These are phyloP conservation scores for Metschnikowia aberdeeniae DNA, from an alignment of 805 yeast species.

Conservation along the genomic window DNA sequence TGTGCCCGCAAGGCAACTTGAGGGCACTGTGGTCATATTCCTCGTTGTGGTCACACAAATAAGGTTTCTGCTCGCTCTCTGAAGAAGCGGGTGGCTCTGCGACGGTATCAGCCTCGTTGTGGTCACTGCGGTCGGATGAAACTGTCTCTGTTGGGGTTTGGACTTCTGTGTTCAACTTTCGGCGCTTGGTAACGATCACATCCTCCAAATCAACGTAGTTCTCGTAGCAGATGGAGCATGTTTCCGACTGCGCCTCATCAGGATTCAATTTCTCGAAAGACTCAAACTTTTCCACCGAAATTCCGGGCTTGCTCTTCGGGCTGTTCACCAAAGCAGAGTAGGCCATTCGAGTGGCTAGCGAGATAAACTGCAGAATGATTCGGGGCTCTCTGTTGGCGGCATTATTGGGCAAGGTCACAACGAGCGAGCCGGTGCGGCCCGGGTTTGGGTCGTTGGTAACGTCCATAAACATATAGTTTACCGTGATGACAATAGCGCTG, in stretches of 20 bases:
- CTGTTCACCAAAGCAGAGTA: slow-evolving; percentile 54
- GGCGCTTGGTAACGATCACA: slow-evolving; percentile 10
- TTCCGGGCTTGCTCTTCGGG: slow-evolving; percentile 47
- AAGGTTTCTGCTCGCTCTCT: slow-evolving; percentile 8
- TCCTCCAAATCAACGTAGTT: slow-evolving; percentile 19
- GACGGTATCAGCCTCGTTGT: slow-evolving; percentile 6
- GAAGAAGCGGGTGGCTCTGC: not conserved
- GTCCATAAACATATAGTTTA: slow-evolving; percentile 41
- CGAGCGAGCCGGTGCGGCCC: slow-evolving; percentile 51
- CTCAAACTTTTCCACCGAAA: slow-evolving; percentile 50
- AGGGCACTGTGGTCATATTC: slow-evolving; percentile 55
- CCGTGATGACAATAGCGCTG: slow-evolving; percentile 41
- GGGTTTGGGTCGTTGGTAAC: slow-evolving; percentile 37
- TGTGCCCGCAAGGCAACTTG: slow-evolving; percentile 78
- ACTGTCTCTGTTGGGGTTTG: slow-evolving; percentile 9
- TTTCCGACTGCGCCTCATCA: slow-evolving; percentile 25
- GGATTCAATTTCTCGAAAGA: slow-evolving; percentile 37
- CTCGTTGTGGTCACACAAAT: slow-evolving; percentile 13
- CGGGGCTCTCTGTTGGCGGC: slow-evolving; percentile 57
- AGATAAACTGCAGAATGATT: slow-evolving; percentile 54
- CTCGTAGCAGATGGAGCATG: slow-evolving; percentile 68
- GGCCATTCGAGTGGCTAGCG: slow-evolving; percentile 68
- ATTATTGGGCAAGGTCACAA: slow-evolving; percentile 65
- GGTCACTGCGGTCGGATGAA: slow-evolving; percentile 9
- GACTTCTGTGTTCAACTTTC: slow-evolving; percentile 14